Evolutionary conservation across 257 asterid species (phyloP).

Genomic region (Gynochthodes officinalis): DNA sequence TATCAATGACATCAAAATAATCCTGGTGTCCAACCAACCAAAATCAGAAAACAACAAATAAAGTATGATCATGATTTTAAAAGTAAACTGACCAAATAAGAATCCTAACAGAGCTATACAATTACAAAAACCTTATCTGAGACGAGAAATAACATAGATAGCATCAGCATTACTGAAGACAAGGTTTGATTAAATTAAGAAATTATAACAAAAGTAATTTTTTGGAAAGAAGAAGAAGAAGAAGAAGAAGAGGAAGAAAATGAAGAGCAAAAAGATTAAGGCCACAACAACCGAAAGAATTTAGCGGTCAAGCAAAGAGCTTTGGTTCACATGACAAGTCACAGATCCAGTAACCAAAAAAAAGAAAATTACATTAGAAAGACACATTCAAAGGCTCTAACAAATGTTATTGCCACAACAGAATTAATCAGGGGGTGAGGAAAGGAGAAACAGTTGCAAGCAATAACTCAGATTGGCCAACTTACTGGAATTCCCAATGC

Average conservation of each 20-base stretch:
- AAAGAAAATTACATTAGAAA: neutral
- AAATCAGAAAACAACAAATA: neutral
- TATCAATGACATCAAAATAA: conserved; percentile 83
- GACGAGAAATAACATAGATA: conserved; percentile 1
- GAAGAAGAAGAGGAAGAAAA: neutral
- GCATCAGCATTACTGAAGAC: neutral
- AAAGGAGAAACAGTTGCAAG: neutral
- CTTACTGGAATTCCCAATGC: conserved; percentile 76
- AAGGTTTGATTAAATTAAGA: neutral
- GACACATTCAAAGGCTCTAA: neutral
- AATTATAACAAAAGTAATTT: neutral
- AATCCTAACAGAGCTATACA: neutral
- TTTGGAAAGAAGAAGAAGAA: neutral
- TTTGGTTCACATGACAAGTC: neutral
- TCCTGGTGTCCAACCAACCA: conserved; percentile 53
- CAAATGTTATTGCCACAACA: neutral
- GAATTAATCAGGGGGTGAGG: neutral
- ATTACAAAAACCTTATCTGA: neutral
- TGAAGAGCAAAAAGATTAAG: too few relatives aligned
- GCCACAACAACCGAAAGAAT: neutral
- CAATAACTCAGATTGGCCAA: neutral
- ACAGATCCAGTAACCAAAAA: neutral
- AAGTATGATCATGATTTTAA: neutral
- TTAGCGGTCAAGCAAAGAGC: neutral
- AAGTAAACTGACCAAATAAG: neutral